A percentile compares a stretch with the other conserved stretches of the same genome.
Conservation (phyloP, 495 filamentous ascomycete species). For the Arthonia radiata region DNA sequence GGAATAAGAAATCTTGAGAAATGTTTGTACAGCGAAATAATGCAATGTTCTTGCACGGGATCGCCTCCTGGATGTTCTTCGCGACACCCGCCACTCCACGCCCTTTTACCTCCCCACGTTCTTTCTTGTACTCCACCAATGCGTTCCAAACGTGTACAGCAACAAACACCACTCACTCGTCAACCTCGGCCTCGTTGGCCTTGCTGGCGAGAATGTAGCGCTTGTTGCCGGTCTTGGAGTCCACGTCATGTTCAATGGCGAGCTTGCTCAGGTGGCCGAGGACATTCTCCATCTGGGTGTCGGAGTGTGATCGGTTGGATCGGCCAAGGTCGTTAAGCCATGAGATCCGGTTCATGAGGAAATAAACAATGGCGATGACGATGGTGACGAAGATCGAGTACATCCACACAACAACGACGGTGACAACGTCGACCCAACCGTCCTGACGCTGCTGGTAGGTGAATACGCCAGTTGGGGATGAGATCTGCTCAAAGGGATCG, state of each 20-base stretch:
- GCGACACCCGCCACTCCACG: no score
- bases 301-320: slow-evolving; percentile 45
- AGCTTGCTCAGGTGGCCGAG: slow-evolving; percentile 51
- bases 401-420: slow-evolving; percentile 51
- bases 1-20: no score
- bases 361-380: slow-evolving; percentile 58
- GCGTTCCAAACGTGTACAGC: no score
- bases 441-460: slow-evolving; percentile 25
- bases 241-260: slow-evolving; percentile 42
- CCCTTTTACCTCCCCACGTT: no score
- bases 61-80: no score
- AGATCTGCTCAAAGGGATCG: slow-evolving; percentile 10
- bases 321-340: slow-evolving; percentile 55
- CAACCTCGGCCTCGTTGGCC: slow-evolving; percentile 41
- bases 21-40: no score
- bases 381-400: slow-evolving; percentile 58
- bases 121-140: no score
- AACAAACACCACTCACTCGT: no score
- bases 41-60: no score
- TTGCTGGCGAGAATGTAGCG: slow-evolving; percentile 36
- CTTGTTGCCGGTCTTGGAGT: slow-evolving; percentile 25
- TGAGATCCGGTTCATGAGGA: slow-evolving; percentile 39
- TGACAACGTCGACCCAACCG: slow-evolving; percentile 47
- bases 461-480: slow-evolving; percentile 21
- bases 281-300: slow-evolving; percentile 65